Conservation (phyloP, 257 asterid genomes). For the Voacanga thouarsii region DNA sequence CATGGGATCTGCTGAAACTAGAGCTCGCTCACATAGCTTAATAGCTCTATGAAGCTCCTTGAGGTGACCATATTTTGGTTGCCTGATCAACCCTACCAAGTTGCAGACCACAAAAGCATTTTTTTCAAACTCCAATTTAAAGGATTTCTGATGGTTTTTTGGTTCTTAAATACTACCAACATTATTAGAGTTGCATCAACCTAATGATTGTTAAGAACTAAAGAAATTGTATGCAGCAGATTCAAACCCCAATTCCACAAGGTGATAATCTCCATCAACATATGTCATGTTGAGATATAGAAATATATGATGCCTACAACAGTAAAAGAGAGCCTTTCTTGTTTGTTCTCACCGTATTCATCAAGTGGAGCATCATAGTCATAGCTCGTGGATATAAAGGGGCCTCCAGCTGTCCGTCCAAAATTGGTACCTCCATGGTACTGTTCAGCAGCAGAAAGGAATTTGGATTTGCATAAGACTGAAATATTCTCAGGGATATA, state of each 20-base stretch:
- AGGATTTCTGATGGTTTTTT: not conserved
- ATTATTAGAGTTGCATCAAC: not conserved
- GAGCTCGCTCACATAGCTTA: conserved; percentile 69
- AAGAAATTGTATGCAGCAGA: not conserved
- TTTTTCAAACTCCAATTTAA: not conserved
- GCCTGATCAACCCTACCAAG: conserved; percentile 62
- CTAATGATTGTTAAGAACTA: not conserved
- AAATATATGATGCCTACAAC: not conserved
- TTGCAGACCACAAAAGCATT: conserved; percentile 18
- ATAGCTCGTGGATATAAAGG: conserved; percentile 13
- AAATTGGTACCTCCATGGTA: conserved; percentile 24
- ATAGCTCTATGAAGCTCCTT: conserved; percentile 87
- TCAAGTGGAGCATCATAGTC: conserved; percentile 27
- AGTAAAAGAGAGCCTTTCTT: not conserved
- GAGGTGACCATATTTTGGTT: conserved; percentile 90
- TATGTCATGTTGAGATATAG: not conserved
- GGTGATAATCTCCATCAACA: not conserved
- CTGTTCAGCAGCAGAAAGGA: conserved; percentile 23
- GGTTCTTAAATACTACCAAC: not conserved
- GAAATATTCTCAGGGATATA: not conserved
- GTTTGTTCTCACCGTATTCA: conserved; percentile 35
- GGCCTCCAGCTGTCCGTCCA: conserved; percentile 18
- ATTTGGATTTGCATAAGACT: not conserved
- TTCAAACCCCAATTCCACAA: not conserved
- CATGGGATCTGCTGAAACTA: conserved; percentile 76